Conservation (phyloP, 2,329 filamentous ascomycete species). For the Exophiala xenobiotica region DNA sequence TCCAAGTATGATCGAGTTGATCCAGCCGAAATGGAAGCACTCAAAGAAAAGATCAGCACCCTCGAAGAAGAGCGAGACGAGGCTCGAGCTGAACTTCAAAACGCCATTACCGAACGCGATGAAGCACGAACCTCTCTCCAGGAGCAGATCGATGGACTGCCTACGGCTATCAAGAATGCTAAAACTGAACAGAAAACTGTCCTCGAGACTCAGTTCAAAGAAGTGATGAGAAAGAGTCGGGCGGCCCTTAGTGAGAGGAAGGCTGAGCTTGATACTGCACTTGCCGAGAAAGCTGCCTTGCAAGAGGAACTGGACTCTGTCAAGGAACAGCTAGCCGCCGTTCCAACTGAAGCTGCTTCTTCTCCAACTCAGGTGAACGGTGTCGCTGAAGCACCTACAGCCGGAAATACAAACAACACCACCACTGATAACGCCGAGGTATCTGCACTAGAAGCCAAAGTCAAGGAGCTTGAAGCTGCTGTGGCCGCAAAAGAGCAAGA, state of each 20-base stretch:
- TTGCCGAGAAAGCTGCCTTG: slow-evolving; percentile 66
- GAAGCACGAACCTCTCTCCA: slow-evolving; percentile 41
- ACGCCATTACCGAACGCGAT: slow-evolving; percentile 53
- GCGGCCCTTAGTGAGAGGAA: slow-evolving; percentile 58
- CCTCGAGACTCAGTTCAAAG: slow-evolving; percentile 55
- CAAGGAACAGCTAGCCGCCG: slow-evolving; percentile 64
- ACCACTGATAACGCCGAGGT: slow-evolving; percentile 8
- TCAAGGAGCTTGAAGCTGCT: slow-evolving; percentile 53
- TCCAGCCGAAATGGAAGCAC: slow-evolving; percentile 83
- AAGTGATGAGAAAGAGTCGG: slow-evolving; percentile 62
- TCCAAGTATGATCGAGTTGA: slow-evolving; percentile 95
- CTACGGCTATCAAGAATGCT: slow-evolving; percentile 48
- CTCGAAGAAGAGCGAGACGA: slow-evolving; percentile 69
- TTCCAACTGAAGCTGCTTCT: slow-evolving; percentile 46
- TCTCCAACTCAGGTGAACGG: slow-evolving; percentile 30
- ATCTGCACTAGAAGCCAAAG: slow-evolving; percentile 57
- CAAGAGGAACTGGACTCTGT: slow-evolving; percentile 65
- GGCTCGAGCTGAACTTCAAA: slow-evolving; percentile 53
- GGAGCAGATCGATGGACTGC: slow-evolving; percentile 49
- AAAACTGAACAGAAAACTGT: slow-evolving; percentile 51
- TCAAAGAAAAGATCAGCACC: slow-evolving; percentile 72
- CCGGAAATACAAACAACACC: slow-evolving; percentile 36
- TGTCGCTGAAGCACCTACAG: slow-evolving; percentile 51
- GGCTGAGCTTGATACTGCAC: slow-evolving; percentile 45
- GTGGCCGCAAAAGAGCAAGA: slow-evolving; percentile 52